phyloP scores from a whole-genome alignment of 73 alveolate species.

The Paramecium sexaurelia region DNA sequence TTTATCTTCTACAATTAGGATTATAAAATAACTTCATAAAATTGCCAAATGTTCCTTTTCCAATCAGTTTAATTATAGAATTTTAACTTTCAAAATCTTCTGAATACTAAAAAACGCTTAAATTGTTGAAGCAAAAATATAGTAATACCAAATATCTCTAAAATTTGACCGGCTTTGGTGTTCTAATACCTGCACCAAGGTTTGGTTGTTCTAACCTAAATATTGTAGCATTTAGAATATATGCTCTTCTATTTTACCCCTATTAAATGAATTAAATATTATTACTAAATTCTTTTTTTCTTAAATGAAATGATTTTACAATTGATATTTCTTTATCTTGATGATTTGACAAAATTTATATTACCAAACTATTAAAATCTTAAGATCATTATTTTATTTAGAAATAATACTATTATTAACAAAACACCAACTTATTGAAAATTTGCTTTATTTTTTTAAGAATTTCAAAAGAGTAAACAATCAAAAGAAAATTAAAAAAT shows the following conservation, averaged over 20 bases:
- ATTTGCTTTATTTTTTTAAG: no score
- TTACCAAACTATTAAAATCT: no score
- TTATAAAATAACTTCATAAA: background rate
- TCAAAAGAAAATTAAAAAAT: no score
- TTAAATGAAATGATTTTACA: background rate
- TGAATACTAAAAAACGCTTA: background rate
- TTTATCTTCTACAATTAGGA: background rate
- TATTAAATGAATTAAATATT: background rate
- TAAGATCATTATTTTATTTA: no score
- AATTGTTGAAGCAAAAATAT: background rate
- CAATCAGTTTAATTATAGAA: constrained; percentile 24
- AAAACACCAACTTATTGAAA: no score
- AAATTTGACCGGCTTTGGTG: background rate
- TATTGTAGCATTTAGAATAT: background rate
- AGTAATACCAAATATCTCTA: background rate
- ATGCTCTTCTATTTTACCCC: background rate
- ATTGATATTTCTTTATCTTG: background rate
- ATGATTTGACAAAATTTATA: no score
- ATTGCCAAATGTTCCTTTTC: constrained; percentile 62
- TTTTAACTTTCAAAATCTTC: constrained; percentile 12
- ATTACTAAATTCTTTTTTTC: constrained; percentile 22
- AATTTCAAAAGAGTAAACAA: no score
- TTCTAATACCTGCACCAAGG: constrained; percentile 1
- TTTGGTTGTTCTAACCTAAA: background rate
- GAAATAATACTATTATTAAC: no score